A percentile compares a stretch with the other conserved stretches of the same genome.
These are phyloP conservation scores for Leccinum fibrillosum DNA, from an alignment of 768 basidiomycete species.

Conservation along the genomic window DNA sequence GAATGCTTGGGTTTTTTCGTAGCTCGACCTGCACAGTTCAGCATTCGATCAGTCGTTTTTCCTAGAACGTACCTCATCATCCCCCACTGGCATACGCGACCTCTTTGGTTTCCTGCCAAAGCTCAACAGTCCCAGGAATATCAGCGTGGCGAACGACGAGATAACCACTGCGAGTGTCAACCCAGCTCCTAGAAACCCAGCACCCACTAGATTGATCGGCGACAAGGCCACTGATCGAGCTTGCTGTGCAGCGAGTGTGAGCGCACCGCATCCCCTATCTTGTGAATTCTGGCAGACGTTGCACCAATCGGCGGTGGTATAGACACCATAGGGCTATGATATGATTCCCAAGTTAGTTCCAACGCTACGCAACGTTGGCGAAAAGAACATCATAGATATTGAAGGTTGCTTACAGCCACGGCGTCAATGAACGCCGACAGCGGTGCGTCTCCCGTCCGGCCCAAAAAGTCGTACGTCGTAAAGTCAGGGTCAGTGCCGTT, in stretches of 20 bases:
- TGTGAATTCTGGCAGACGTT: constrained; percentile 51
- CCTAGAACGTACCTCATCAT: constrained; percentile 20
- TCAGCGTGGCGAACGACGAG: constrained; percentile 36
- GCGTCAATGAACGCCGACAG: constrained; percentile 48
- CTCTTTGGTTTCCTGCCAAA: constrained; percentile 19
- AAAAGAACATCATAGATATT: background rate
- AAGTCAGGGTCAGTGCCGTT: constrained; percentile 54
- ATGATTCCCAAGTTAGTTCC: background rate
- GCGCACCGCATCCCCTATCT: constrained; percentile 53
- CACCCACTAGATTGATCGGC: constrained; percentile 51
- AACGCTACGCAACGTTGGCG: background rate
- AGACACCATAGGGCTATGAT: constrained; percentile 46
- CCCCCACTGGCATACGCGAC: background rate
- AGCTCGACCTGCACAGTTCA: constrained; percentile 22
- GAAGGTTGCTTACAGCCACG: constrained; percentile 31
- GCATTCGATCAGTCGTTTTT: background rate
- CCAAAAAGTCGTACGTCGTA: constrained; percentile 46
- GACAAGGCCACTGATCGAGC: constrained; percentile 31
- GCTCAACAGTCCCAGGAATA: constrained; percentile 38
- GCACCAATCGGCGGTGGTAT: constrained; percentile 59
- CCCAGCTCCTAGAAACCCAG: constrained; percentile 68
- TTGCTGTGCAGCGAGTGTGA: constrained; percentile 33
- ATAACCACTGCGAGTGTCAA: constrained; percentile 44
- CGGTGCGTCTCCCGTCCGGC: constrained; percentile 47
- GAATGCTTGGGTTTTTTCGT: constrained; percentile 14